phyloP scores from a whole-genome alignment of 495 filamentous ascomycete genomes.

The Pyronema omphalodes region DNA sequence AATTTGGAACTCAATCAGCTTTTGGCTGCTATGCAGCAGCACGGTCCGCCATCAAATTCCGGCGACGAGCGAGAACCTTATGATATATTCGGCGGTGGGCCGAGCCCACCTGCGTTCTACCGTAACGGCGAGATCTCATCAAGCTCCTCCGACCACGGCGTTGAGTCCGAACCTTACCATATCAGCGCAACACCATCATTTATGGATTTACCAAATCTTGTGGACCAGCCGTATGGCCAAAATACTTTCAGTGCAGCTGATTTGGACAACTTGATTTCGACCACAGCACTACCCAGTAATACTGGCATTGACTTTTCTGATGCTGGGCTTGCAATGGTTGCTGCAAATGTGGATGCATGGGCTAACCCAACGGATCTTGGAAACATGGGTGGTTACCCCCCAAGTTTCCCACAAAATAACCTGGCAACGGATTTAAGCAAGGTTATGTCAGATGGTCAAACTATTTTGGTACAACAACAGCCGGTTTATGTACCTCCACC shows the following conservation, averaged over 20 bases:
- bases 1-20: constrained; percentile 11
- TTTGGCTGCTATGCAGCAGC: constrained; percentile 2
- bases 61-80: constrained; percentile 23
- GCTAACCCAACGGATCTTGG: too few species aligned
- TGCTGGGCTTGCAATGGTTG: constrained; percentile 8
- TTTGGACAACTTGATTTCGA: constrained; percentile 15
- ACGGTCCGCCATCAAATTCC: constrained; percentile 18
- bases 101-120: constrained; percentile 14
- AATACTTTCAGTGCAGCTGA: constrained; percentile 14
- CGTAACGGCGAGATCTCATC: constrained; percentile 19
- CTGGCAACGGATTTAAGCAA: too few species aligned
- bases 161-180: constrained; percentile 20
- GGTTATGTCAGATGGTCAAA: too few species aligned
- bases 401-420: too few species aligned
- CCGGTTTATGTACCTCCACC: too few species aligned
- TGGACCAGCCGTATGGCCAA: not conserved
- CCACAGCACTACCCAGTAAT: constrained; percentile 4
- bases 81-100: constrained; percentile 13
- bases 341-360: not conserved
- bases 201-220: constrained; percentile 14
- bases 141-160: constrained; percentile 21
- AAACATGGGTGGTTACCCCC: too few species aligned
- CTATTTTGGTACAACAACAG: too few species aligned
- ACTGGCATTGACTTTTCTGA: constrained; percentile 2
- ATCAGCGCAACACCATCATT: constrained; percentile 21